phyloP scores from a whole-genome alignment of 129 eudicot genomes.

The Escallonia rubra region DNA sequence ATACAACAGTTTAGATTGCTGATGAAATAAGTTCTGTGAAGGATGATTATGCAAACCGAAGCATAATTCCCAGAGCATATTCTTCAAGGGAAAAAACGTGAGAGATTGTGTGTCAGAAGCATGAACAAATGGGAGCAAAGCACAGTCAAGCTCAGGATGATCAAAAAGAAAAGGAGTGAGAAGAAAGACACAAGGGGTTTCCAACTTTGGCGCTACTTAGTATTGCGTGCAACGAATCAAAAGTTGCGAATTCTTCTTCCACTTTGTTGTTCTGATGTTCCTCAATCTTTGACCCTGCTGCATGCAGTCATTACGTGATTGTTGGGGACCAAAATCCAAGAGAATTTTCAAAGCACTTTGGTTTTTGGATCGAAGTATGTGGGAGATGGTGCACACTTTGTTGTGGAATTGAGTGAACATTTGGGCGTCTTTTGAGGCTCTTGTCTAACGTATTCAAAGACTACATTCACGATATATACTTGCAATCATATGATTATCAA shows the following conservation, averaged over 20 bases:
- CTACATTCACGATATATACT: background rate
- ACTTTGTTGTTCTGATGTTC: background rate
- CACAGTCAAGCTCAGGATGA: background rate
- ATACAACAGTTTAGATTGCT: too few species aligned
- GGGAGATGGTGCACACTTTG: background rate
- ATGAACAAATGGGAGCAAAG: background rate
- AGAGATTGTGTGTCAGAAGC: background rate
- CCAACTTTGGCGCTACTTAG: background rate
- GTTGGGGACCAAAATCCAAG: constrained; percentile 22
- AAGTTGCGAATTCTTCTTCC: background rate
- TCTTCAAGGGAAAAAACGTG: too few species aligned
- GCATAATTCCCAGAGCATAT: too few species aligned
- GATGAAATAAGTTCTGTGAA: too few species aligned
- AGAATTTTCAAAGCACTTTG: constrained; percentile 13
- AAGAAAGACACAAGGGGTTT: too few species aligned
- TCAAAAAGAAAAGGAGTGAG: too few species aligned
- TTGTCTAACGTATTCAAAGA: constrained; percentile 2
- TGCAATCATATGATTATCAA: background rate
- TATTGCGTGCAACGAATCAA: constrained; percentile 3
- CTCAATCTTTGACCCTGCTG: constrained; percentile 1
- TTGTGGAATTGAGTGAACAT: constrained; percentile 9
- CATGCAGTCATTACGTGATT: constrained; percentile 26
- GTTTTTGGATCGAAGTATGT: constrained; percentile 8
- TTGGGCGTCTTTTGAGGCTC: constrained; percentile 29
- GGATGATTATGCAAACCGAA: too few species aligned